A percentile compares a stretch with the other conserved stretches of the same genome.
phyloP scores from a whole-genome alignment of 2,329 filamentous ascomycete species.

The Aspergillus sp. region DNA sequence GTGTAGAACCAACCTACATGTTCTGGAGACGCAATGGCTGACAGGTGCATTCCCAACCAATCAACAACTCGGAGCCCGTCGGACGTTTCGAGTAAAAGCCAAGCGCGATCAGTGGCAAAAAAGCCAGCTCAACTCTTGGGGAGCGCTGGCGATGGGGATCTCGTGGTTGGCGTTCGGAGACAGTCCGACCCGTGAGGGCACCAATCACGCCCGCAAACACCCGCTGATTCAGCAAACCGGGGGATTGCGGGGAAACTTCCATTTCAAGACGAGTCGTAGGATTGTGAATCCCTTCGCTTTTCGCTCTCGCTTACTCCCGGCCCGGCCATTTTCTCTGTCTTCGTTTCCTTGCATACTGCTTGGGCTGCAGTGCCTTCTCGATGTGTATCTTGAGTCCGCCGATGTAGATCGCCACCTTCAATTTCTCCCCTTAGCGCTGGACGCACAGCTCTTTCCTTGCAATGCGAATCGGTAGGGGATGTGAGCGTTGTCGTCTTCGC shows the following conservation, averaged over 20 bases:
- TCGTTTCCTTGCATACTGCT: background rate
- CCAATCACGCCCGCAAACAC: background rate
- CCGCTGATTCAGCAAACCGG: constrained; percentile 1
- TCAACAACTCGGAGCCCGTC: too few relatives aligned
- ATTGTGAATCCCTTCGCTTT: background rate
- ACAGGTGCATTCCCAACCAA: too few relatives aligned
- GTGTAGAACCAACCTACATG: too few relatives aligned
- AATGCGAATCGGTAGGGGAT: constrained; percentile 36
- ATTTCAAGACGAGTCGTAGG: background rate
- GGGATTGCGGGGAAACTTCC: constrained; percentile 5
- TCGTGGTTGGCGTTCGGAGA: background rate
- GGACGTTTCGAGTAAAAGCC: too few relatives aligned
- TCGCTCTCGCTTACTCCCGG: background rate
- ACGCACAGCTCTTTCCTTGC: constrained; percentile 15
- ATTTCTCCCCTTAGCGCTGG: constrained; percentile 13
- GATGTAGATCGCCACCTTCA: background rate
- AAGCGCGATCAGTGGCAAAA: too few relatives aligned
- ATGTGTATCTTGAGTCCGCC: background rate
- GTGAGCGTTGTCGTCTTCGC: constrained; percentile 36
- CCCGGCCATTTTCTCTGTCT: background rate
- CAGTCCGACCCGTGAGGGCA: background rate
- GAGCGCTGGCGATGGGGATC: too few relatives aligned
- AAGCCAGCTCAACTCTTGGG: background rate
- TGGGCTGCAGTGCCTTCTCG: background rate
- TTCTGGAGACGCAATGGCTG: too few relatives aligned